Evolutionary conservation across 2,329 filamentous ascomycete genomes (phyloP).

Genomic region (Calycina herbarum): DNA sequence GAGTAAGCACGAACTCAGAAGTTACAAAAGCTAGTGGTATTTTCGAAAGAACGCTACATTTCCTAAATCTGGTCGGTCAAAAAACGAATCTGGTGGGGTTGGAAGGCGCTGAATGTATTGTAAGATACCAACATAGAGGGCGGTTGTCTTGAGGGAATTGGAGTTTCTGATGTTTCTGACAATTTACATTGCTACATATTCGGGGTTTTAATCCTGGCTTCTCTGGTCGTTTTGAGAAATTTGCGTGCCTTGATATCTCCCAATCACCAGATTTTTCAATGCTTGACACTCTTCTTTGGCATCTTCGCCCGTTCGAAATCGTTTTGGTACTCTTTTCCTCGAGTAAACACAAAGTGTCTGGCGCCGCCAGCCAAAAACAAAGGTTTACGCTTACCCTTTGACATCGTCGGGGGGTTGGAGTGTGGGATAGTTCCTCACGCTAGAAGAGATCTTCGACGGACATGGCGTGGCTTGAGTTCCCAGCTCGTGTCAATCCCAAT

Average conservation of each 20-base stretch:
- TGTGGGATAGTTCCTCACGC: no score
- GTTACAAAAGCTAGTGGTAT: not conserved
- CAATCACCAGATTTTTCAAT: no score
- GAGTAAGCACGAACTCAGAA: not conserved
- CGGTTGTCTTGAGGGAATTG: not conserved
- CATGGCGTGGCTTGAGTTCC: no score
- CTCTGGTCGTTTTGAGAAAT: not conserved
- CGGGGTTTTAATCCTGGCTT: not conserved
- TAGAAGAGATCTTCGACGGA: no score
- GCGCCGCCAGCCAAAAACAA: no score
- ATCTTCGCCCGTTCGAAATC: no score
- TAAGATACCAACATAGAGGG: conserved; percentile 1
- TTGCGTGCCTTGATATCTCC: not conserved
- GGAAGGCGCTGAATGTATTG: not conserved
- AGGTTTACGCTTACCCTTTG: no score
- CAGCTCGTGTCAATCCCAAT: no score
- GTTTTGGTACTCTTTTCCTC: no score
- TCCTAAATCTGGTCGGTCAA: not conserved
- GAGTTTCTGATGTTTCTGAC: not conserved
- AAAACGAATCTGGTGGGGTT: not conserved
- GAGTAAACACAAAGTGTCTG: no score
- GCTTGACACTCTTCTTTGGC: no score
- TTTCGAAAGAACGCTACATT: not conserved
- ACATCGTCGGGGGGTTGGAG: no score
- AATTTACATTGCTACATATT: not conserved